Percentiles rank a stretch among this genome's conserved stretches.
phyloP scores from a whole-genome alignment of 805 yeast species.

The Lipomyces chichibuensis region DNA sequence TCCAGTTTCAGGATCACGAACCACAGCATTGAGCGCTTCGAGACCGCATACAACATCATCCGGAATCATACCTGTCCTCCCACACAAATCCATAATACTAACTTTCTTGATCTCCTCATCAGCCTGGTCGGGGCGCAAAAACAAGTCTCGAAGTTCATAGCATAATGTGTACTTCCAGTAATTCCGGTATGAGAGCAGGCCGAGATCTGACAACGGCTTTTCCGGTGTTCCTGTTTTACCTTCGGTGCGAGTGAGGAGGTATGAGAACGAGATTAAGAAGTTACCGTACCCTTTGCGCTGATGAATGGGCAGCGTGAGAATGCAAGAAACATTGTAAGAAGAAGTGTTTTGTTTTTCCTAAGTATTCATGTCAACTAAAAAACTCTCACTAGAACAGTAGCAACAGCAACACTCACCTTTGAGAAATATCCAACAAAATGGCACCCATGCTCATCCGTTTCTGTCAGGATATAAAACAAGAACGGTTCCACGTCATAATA shows the following conservation, averaged over 20 bases:
- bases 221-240: slow-evolving; percentile 90
- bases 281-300: slow-evolving; percentile 91
- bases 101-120: slow-evolving; percentile 20
- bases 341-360: slow-evolving; percentile 60
- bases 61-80: slow-evolving; percentile 79
- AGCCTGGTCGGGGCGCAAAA: slow-evolving; percentile 17
- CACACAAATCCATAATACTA: slow-evolving; percentile 65
- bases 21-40: slow-evolving; percentile 70
- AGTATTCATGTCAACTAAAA: not conserved
- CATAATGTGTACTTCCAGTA: slow-evolving; percentile 80
- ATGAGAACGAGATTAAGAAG: slow-evolving; percentile 85
- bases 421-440: slow-evolving; percentile 95
- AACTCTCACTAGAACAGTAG: not conserved
- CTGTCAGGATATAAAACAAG: slow-evolving; percentile 82
- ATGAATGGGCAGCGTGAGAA: slow-evolving; percentile 81
- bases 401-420: slow-evolving; percentile 56
- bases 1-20: slow-evolving; percentile 51
- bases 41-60: slow-evolving; percentile 86
- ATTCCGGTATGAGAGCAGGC: slow-evolving; percentile 79
- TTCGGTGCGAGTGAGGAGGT: slow-evolving; percentile 73
- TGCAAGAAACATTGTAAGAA: slow-evolving; percentile 85
- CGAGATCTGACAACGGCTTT: slow-evolving; percentile 87
- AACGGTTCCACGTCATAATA: slow-evolving; percentile 97
- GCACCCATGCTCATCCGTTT: slow-evolving; percentile 58
- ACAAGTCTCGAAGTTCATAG: slow-evolving; percentile 46